Conservation (phyloP, 805 yeast genomes). For the Wickerhamiella qilinensis region DNA sequence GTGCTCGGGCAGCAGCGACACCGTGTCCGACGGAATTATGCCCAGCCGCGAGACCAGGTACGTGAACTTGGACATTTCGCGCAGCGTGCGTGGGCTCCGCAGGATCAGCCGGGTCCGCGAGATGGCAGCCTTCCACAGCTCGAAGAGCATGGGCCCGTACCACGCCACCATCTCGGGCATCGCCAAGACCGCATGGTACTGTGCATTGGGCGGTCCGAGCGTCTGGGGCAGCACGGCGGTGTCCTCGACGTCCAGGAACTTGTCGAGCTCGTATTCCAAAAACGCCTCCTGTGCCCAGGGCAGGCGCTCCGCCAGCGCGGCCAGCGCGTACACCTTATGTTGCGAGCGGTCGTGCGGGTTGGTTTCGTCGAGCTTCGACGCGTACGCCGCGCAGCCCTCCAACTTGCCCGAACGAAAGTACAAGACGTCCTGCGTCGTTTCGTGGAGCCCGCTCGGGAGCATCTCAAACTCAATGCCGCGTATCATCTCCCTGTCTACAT, state of each 20-base stretch:
- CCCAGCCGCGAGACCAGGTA: conserved; percentile 47
- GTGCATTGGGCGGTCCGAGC: conserved; percentile 9
- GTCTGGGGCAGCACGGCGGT: conserved; percentile 1
- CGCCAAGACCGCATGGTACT: conserved; percentile 26
- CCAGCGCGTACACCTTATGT: conserved; percentile 11
- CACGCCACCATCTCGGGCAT: conserved; percentile 28
- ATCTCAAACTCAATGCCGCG: conserved; percentile 42
- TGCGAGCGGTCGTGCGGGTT: conserved; percentile 7
- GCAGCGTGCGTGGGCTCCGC: conserved; percentile 8
- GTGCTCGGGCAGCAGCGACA: conserved; percentile 20
- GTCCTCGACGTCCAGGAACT: conserved; percentile 9
- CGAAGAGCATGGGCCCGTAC: conserved; percentile 52
- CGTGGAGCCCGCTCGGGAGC: conserved; percentile 57
- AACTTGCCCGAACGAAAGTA: conserved; percentile 27
- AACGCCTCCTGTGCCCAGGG: conserved; percentile 15
- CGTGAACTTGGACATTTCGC: conserved; percentile 27
- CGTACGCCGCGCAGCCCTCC: conserved; percentile 13
- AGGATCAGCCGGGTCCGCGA: conserved; percentile 41
- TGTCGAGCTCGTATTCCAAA: conserved; percentile 7
- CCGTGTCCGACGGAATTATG: conserved; percentile 42
- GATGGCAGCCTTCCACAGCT: conserved; percentile 45
- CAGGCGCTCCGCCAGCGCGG: conserved; percentile 6
- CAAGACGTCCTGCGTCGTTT: conserved; percentile 33
- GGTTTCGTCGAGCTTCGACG: background rate
- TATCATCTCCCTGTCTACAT: conserved; percentile 15